A percentile compares a stretch with the other conserved stretches of the same genome.
These are phyloP conservation scores for Wallacemonas sp. DNA, from an alignment of 208 protist genomes.

Conservation along the genomic window DNA sequence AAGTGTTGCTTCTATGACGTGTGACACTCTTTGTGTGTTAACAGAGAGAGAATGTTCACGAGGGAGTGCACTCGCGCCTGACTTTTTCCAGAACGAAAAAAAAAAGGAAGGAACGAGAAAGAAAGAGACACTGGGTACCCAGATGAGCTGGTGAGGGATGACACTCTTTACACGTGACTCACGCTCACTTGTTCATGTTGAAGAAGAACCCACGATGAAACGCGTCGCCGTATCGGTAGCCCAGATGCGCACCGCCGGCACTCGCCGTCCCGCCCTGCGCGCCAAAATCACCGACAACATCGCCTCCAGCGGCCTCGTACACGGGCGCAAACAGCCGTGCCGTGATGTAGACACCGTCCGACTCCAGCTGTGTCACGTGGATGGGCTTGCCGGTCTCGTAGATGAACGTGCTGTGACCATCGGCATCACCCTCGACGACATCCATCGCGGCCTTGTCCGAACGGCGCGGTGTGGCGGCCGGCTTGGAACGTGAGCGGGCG, in stretches of 20 bases:
- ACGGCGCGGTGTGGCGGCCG: too few species aligned
- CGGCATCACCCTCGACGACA: slow-evolving; percentile 30
- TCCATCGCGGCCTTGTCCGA: background rate
- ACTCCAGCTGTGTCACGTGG: slow-evolving; percentile 61
- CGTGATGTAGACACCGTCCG: slow-evolving; percentile 61
- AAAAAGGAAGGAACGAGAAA: too few species aligned
- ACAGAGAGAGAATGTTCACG: too few species aligned
- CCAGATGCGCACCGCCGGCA: slow-evolving; percentile 42
- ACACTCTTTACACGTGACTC: too few species aligned
- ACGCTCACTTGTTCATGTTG: background rate
- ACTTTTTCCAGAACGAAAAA: too few species aligned
- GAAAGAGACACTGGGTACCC: too few species aligned
- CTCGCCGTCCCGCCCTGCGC: slow-evolving; percentile 36
- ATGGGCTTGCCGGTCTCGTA: slow-evolving; percentile 62
- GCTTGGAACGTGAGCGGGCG: background rate
- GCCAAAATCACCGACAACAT: slow-evolving; percentile 23
- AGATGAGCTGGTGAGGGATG: too few species aligned
- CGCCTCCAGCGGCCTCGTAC: slow-evolving; percentile 23
- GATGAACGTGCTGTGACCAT: slow-evolving; percentile 54
- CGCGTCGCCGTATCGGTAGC: slow-evolving; percentile 71
- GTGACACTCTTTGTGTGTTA: too few species aligned
- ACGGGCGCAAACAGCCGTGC: slow-evolving; percentile 78
- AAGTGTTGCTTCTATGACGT: too few species aligned
- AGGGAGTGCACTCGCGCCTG: too few species aligned
- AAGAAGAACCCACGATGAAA: slow-evolving; percentile 74